Conservation (phyloP, 1,284 basidiomycete species). For the Ceratobasidium papillatum region DNA sequence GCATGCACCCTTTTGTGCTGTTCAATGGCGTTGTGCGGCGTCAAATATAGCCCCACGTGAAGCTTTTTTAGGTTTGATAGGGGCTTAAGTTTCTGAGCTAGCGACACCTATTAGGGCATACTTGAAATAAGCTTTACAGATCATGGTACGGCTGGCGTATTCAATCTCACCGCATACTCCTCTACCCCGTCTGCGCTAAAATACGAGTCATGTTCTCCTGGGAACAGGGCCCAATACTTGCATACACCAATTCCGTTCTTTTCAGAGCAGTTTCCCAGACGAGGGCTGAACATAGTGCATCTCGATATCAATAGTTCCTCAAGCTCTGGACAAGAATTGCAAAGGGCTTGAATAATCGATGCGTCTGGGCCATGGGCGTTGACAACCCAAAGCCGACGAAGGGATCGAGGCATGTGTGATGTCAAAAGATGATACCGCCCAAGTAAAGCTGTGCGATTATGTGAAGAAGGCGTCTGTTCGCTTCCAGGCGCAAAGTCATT, state of each 20-base stretch:
- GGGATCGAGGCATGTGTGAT: slow-evolving; percentile 1
- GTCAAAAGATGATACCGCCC: neutral
- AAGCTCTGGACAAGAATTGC: slow-evolving; percentile 9
- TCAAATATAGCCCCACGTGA: slow-evolving; percentile 22
- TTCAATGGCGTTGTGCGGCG: slow-evolving; percentile 15
- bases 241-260: neutral
- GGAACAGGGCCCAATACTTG: slow-evolving; percentile 10
- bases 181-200: slow-evolving; percentile 8
- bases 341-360: neutral
- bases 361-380: slow-evolving; percentile 35
- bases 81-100: neutral
- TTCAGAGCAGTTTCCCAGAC: neutral
- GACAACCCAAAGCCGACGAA: slow-evolving; percentile 16
- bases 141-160: neutral
- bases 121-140: neutral
- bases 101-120: neutral
- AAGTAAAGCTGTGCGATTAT: neutral
- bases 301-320: slow-evolving; percentile 19
- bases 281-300: slow-evolving; percentile 19
- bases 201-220: slow-evolving; percentile 9
- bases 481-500: neutral
- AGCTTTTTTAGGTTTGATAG: neutral
- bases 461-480: neutral
- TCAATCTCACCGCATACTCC: slow-evolving; percentile 20
- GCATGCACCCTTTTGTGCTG: neutral